Base-by-base conservation (phyloP, 1,284 basidiomycete species). In the Microbotryomycetes sp. region DNA sequence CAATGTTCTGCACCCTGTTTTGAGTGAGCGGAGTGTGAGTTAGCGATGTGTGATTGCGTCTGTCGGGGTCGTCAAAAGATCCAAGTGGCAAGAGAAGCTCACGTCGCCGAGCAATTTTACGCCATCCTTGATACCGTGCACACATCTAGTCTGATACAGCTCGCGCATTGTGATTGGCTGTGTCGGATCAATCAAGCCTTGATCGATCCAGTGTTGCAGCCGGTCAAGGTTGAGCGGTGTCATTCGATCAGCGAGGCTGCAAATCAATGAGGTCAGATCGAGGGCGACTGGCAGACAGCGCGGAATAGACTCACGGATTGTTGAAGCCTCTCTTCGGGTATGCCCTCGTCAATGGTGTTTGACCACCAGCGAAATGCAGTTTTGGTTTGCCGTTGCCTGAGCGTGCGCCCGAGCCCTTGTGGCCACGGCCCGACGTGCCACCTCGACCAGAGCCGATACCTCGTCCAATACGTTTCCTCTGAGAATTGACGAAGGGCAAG, bases 381-480 rank as follows among this genome's bases (percentile, higher is more conserved):
- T 45, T 28, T 28, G 91, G 84, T 72, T 84, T 89, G n/a, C 92
- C 89, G 70, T 89, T 87, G 5, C 94, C 93, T 23, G 89, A 84
- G 60, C 94, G 84, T 49, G 93, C 87, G 64, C 93, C 94, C 76
- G 96, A 92, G 72, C 94, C 94, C 74, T 99, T 99, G 77, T 91
- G 84, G 78, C 94, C 94, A 59, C 91, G 84, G 65, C 92, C 92
- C 4, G 92, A 86, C 0, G 92, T 97, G 61, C 91, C 87, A 71
- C 94, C 94, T 69, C 89, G 83, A 30, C 87, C 88, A 1, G 91
- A 92, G 23, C 88, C 88, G 76, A 89, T 86, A 75, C 94, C 94
- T 74, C 94, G 83, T 76, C 94, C 94, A 47, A 94, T 83, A 74
- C 94, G 88, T 82, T 92, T 92, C 84, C 88, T 85, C 92, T 77